A percentile compares a stretch with the other conserved stretches of the same genome.
These are phyloP conservation scores for Apiospora phragmitis DNA, from an alignment of 2,329 filamentous ascomycete genomes.

Conservation along the genomic window DNA sequence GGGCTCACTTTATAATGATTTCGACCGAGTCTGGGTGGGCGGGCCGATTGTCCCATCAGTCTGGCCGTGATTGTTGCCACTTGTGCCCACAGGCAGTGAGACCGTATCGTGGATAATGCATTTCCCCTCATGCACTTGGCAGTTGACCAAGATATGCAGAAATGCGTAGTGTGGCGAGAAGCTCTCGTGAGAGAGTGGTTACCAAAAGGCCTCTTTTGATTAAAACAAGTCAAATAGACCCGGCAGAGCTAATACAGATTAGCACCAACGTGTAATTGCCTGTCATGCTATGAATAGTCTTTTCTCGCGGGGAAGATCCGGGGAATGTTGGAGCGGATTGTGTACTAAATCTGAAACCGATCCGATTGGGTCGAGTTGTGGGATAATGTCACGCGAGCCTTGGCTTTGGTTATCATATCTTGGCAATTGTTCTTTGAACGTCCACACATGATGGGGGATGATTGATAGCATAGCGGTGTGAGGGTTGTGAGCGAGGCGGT, in stretches of 20 bases:
- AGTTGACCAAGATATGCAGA: background rate
- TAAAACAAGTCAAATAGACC: background rate
- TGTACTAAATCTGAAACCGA: constrained; percentile 5
- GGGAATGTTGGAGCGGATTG: background rate
- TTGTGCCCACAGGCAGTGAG: background rate
- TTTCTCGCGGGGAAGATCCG: background rate
- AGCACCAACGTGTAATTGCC: background rate
- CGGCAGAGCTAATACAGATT: background rate
- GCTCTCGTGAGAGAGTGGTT: background rate
- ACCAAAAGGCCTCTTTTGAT: background rate
- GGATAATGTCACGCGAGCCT: background rate
- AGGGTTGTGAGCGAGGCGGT: constrained; percentile 1
- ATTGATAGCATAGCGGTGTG: background rate
- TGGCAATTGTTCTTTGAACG: background rate
- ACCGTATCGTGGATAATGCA: background rate
- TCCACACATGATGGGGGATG: background rate
- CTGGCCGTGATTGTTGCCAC: background rate
- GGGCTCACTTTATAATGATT: background rate
- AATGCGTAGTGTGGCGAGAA: background rate
- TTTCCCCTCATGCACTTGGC: background rate
- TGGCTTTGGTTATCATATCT: background rate
- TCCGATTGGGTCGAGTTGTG: background rate
- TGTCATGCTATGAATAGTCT: background rate
- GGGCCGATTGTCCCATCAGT: constrained; percentile 2
- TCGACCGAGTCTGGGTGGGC: background rate